These are phyloP conservation scores for Capsicum rhomboideum DNA, from an alignment of 257 asterid species.

Conservation along the genomic window DNA sequence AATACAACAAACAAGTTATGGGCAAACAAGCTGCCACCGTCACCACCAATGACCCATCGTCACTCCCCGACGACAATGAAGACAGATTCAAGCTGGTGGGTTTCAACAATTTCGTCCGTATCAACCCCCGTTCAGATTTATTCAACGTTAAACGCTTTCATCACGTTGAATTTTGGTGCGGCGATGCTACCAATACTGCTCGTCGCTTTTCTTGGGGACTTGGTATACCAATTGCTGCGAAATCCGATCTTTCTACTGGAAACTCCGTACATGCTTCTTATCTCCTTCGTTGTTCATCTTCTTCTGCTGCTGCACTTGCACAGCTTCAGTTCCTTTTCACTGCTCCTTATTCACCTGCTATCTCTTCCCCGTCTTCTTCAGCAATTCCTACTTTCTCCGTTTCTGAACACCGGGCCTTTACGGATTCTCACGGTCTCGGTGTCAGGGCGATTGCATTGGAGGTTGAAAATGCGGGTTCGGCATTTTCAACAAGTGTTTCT, in stretches of 20 bases:
- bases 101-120: slow-evolving; percentile 40
- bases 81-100: slow-evolving; percentile 45
- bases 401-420: slow-evolving; percentile 40
- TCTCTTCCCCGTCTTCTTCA: slow-evolving; percentile 41
- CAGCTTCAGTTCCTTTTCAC: slow-evolving; percentile 62
- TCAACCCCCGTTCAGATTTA: slow-evolving; percentile 53
- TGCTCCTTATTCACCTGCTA: slow-evolving; percentile 63
- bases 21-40: slow-evolving; percentile 15
- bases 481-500: slow-evolving; percentile 44
- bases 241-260: slow-evolving; percentile 91
- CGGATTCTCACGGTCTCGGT: slow-evolving; percentile 59
- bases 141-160: slow-evolving; percentile 65
- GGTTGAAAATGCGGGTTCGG: slow-evolving; percentile 48
- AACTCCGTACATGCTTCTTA: slow-evolving; percentile 85
- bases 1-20: slow-evolving; percentile 11
- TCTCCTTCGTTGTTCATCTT: slow-evolving; percentile 68
- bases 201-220: slow-evolving; percentile 84
- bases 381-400: slow-evolving; percentile 51
- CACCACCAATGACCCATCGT: not conserved
- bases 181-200: slow-evolving; percentile 80
- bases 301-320: too few species aligned
- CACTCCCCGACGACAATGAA: not conserved
- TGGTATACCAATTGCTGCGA: slow-evolving; percentile 72
- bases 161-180: slow-evolving; percentile 87
- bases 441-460: slow-evolving; percentile 65